Percentiles rank a stretch among this genome's conserved stretches.
These are phyloP conservation scores for Fusarium sp. DNA, from an alignment of 2,329 filamentous ascomycete species.

Conservation along the genomic window DNA sequence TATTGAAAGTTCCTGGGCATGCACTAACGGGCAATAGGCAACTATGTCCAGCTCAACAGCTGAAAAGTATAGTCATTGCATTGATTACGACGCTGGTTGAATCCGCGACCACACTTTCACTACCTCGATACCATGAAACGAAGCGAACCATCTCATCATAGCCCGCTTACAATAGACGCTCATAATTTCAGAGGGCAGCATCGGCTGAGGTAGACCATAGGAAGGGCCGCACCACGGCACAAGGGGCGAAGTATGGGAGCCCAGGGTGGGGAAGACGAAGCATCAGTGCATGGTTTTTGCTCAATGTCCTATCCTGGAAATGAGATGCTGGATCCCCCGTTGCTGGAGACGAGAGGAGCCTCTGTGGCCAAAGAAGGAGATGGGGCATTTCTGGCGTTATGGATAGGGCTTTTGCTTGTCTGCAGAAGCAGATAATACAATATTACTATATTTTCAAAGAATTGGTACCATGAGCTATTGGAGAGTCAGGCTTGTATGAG, in stretches of 20 bases:
- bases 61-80: conserved; percentile 19
- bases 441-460: conserved; percentile 5
- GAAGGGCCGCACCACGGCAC: conserved; percentile 4
- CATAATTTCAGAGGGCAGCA: conserved; percentile 17
- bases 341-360: conserved; percentile 29
- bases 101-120: conserved; percentile 12
- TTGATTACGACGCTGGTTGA: not conserved
- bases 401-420: conserved; percentile 29
- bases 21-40: conserved; percentile 54
- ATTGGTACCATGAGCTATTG: not conserved
- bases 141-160: conserved; percentile 18
- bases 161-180: conserved; percentile 23
- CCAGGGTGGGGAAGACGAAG: conserved; percentile 3
- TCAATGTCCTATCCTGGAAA: conserved; percentile 13
- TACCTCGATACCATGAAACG: conserved; percentile 23
- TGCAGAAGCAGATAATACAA: conserved; percentile 35
- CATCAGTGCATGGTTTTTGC: not conserved
- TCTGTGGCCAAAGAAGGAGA: conserved; percentile 21
- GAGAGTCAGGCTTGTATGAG: not conserved
- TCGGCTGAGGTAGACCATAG: not conserved
- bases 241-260: conserved; percentile 10
- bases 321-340: conserved; percentile 1
- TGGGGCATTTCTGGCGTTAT: conserved; percentile 39
- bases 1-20: not conserved
- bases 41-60: conserved; percentile 59